A percentile compares a stretch with the other conserved stretches of the same genome.
Conservation (phyloP, 768 basidiomycete genomes). For the Boletellus ananiceps region DNA sequence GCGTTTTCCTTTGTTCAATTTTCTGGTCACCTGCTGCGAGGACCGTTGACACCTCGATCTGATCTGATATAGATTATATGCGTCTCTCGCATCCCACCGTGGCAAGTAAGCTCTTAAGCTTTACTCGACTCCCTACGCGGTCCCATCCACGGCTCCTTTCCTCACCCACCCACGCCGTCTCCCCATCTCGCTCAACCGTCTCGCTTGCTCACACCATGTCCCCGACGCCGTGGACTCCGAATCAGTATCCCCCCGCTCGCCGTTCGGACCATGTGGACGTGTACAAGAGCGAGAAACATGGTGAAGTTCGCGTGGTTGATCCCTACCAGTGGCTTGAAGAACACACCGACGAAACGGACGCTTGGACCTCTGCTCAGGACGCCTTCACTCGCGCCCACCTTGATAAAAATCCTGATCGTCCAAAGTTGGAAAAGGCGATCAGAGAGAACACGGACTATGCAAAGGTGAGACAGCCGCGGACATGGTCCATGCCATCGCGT, state of each 20-base stretch:
- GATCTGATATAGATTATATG: constrained; percentile 25
- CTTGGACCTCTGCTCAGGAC: constrained; percentile 61
- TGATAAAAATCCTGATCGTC: constrained; percentile 56
- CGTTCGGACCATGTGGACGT: constrained; percentile 63
- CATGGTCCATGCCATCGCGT: background rate
- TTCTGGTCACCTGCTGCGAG: constrained; percentile 8
- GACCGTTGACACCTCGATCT: constrained; percentile 30
- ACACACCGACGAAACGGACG: constrained; percentile 55
- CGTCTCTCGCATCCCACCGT: constrained; percentile 13
- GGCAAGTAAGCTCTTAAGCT: constrained; percentile 20
- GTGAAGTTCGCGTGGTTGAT: constrained; percentile 59
- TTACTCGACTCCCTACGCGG: constrained; percentile 9
- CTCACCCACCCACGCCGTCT: background rate
- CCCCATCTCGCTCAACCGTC: constrained; percentile 1
- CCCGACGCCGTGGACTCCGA: constrained; percentile 48
- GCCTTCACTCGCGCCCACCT: constrained; percentile 55
- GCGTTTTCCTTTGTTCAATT: background rate
- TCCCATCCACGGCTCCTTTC: constrained; percentile 3
- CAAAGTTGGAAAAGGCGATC: constrained; percentile 56
- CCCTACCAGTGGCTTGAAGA: constrained; percentile 76
- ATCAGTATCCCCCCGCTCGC: constrained; percentile 59
- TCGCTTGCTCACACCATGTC: constrained; percentile 29
- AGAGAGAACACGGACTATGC: constrained; percentile 49
- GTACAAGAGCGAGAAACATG: constrained; percentile 62
- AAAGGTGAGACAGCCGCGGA: constrained; percentile 31